Conservation (phyloP, 345 rosid species). For the Ceriops tagal region DNA sequence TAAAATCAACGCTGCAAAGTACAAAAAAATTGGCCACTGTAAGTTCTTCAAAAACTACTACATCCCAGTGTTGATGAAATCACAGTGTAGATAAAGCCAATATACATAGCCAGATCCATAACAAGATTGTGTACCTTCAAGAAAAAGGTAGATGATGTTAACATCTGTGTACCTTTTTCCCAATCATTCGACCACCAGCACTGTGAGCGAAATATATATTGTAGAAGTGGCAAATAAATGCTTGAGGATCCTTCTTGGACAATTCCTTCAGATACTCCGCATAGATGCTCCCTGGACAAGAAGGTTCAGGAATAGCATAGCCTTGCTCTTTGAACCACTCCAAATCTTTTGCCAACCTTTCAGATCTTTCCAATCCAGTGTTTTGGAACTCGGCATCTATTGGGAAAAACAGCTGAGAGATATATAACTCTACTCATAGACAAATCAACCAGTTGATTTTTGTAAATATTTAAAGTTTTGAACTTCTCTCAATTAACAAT, state of each 20-base stretch:
- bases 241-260: slow-evolving; percentile 85
- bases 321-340: slow-evolving; percentile 94
- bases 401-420: slow-evolving; percentile 23
- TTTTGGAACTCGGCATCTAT: slow-evolving; percentile 82
- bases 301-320: slow-evolving; percentile 72
- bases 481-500: too few species aligned
- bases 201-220: slow-evolving; percentile 83
- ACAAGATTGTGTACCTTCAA: not conserved
- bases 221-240: slow-evolving; percentile 93
- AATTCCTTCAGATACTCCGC: slow-evolving; percentile 55
- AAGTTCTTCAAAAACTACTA: not conserved
- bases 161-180: slow-evolving; percentile 59
- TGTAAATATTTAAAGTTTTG: too few species aligned
- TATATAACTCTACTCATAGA: too few species aligned
- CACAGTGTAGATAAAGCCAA: not conserved
- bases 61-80: not conserved
- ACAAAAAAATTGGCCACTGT: too few species aligned
- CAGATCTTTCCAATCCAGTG: slow-evolving; percentile 84
- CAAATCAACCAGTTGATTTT: too few species aligned
- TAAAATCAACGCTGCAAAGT: too few species aligned
- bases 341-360: slow-evolving; percentile 63
- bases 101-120: not conserved
- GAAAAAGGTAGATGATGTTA: not conserved
- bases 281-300: slow-evolving; percentile 68
- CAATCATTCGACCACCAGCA: slow-evolving; percentile 98